Percentiles rank a stretch among this genome's conserved stretches.
These are phyloP conservation scores for Scutellaria minor DNA, from an alignment of 257 asterid genomes.

Conservation along the genomic window DNA sequence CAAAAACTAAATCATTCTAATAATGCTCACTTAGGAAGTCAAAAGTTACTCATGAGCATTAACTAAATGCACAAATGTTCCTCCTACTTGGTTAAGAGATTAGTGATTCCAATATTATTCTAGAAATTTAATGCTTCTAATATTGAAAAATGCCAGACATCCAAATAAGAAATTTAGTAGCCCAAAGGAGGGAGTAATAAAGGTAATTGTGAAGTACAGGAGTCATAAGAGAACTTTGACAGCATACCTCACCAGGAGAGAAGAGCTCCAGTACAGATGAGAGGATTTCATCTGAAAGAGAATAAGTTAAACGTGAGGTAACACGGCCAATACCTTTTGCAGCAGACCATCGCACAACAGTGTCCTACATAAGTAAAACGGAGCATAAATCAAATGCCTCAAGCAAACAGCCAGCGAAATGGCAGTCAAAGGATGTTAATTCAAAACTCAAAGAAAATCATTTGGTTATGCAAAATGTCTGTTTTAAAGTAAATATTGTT, in stretches of 20 bases:
- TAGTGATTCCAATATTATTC: conserved; percentile 10
- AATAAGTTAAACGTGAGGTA: conserved; percentile 73
- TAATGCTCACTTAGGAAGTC: conserved; percentile 21
- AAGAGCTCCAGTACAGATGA: conserved; percentile 94
- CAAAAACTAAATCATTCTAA: neutral
- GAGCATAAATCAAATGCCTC: conserved; percentile 20
- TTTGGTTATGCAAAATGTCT: conserved; percentile 13
- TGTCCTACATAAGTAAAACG: conserved; percentile 61
- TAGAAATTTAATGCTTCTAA: conserved; percentile 9
- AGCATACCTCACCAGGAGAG: conserved; percentile 88
- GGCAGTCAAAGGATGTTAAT: conserved; percentile 20
- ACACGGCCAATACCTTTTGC: conserved; percentile 98
- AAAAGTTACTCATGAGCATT: conserved; percentile 18
- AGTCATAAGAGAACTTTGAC: conserved; percentile 22
- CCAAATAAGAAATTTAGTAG: conserved; percentile 7
- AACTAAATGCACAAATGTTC: neutral
- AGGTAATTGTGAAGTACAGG: conserved; percentile 23
- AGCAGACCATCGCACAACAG: conserved; percentile 99
- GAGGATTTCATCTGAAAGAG: conserved; percentile 86
- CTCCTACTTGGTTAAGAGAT: conserved; percentile 32
- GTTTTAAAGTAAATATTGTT: conserved; percentile 10
- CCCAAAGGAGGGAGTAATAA: neutral
- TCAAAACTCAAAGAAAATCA: neutral
- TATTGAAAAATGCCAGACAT: conserved; percentile 11
- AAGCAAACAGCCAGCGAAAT: conserved; percentile 17